These are phyloP conservation scores for Plectosphaerella plurivora DNA, from an alignment of 2,329 filamentous ascomycete genomes.

Conservation along the genomic window DNA sequence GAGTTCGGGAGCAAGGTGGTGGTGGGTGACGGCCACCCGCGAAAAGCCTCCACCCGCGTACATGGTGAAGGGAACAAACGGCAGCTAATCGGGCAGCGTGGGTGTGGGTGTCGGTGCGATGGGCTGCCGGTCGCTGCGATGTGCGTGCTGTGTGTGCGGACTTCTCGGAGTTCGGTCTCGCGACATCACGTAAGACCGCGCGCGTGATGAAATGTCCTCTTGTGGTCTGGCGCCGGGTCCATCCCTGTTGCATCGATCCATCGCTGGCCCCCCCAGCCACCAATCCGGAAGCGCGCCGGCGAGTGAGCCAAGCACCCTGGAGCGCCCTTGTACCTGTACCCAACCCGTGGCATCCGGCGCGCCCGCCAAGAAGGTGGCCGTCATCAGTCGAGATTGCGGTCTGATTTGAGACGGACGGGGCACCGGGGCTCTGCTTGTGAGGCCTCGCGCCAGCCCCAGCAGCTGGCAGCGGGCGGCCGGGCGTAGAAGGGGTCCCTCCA, in stretches of 20 bases:
- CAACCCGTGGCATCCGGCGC: slow-evolving; percentile 2
- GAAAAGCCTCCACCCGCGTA: no score
- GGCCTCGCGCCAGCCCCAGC: no score
- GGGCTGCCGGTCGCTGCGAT: no score
- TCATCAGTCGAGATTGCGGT: neutral
- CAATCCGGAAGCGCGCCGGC: neutral
- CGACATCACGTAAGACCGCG: neutral
- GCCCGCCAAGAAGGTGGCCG: neutral
- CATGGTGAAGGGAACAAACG: no score
- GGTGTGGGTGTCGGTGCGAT: no score
- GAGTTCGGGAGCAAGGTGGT: no score
- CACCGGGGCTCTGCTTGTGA: neutral
- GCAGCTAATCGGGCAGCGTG: no score
- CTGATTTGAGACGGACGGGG: slow-evolving; percentile 15
- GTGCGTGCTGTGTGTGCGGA: no score
- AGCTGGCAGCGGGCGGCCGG: neutral
- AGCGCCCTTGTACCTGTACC: neutral
- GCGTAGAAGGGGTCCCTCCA: no score
- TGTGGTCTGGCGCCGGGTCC: neutral
- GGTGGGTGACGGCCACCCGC: no score
- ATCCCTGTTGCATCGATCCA: neutral
- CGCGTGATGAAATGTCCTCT: neutral
- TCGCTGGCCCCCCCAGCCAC: neutral
- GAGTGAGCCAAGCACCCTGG: slow-evolving; percentile 1
- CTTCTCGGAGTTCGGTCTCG: neutral